Evolutionary conservation across 2,329 filamentous ascomycete genomes (phyloP).

Genomic region (Xylariaceae sp.): DNA sequence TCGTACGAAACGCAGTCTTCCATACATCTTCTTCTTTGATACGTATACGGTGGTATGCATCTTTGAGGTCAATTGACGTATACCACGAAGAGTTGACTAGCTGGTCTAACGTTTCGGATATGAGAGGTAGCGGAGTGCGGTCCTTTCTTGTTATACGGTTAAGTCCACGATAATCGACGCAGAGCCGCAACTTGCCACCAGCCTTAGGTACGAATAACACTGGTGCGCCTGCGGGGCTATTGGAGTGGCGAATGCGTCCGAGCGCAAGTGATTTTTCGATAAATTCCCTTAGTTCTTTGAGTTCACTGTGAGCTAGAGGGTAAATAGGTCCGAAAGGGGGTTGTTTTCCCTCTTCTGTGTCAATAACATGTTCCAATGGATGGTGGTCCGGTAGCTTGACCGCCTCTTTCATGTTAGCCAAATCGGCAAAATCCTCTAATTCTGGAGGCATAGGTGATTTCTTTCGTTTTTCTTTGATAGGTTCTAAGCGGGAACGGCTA

Average conservation of each 20-base stretch:
- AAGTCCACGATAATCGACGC: neutral
- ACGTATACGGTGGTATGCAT: neutral
- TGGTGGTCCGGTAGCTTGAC: neutral
- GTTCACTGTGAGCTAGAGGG: neutral
- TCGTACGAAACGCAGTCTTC: too few relatives aligned
- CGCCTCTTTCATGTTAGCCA: neutral
- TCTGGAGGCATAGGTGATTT: too few relatives aligned
- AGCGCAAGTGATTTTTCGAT: neutral
- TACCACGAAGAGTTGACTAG: neutral
- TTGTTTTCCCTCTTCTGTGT: neutral
- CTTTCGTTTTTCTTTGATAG: too few relatives aligned
- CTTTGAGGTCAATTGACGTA: neutral
- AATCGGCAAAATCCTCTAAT: too few relatives aligned
- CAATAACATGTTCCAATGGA: neutral
- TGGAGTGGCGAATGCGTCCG: neutral
- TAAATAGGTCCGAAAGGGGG: neutral
- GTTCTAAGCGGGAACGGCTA: too few relatives aligned
- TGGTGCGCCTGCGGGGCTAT: neutral
- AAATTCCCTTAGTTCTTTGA: neutral
- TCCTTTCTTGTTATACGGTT: neutral
- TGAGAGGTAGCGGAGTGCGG: neutral
- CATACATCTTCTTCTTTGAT: neutral
- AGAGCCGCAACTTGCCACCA: neutral
- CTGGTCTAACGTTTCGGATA: neutral
- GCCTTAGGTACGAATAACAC: neutral